These are phyloP conservation scores for Fusarium nematophilum DNA, from an alignment of 2,329 filamentous ascomycete genomes.

Conservation along the genomic window DNA sequence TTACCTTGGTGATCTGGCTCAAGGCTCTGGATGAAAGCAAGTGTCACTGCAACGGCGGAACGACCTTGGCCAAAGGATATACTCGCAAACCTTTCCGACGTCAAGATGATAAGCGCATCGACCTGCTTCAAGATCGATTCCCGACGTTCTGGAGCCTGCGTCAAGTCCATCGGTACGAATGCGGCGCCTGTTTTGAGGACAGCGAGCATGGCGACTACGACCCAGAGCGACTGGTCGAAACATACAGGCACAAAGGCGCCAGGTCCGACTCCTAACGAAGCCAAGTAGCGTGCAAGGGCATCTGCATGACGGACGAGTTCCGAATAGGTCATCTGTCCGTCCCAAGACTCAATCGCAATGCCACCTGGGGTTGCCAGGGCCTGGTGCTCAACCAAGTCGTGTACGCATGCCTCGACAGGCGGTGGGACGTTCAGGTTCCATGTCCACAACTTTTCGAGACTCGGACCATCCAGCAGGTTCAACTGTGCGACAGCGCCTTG, in stretches of 20 bases:
- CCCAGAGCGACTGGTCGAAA: constrained; percentile 43
- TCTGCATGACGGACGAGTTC: constrained; percentile 53
- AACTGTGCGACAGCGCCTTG: not conserved
- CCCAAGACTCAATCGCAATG: constrained; percentile 43
- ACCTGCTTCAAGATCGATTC: constrained; percentile 13
- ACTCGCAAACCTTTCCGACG: not conserved
- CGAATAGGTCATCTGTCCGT: constrained; percentile 51
- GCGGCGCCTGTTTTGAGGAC: constrained; percentile 43
- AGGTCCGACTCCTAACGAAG: constrained; percentile 42
- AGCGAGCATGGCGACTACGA: constrained; percentile 37
- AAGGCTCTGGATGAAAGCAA: not conserved
- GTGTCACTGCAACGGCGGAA: not conserved
- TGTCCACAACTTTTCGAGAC: not conserved
- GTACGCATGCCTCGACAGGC: constrained; percentile 35
- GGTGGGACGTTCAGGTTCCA: not conserved
- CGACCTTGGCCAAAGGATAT: not conserved
- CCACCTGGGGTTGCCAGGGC: constrained; percentile 19
- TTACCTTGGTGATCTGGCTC: not conserved
- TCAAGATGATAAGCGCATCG: not conserved
- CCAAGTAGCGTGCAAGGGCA: constrained; percentile 50
- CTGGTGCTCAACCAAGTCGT: constrained; percentile 47
- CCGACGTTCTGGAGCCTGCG: constrained; percentile 22
- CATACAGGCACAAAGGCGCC: constrained; percentile 37
- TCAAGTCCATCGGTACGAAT: constrained; percentile 31
- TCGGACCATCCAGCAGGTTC: not conserved